Conservation (phyloP, 2,329 filamentous ascomycete species). For the Aspergillus alliaceus region DNA sequence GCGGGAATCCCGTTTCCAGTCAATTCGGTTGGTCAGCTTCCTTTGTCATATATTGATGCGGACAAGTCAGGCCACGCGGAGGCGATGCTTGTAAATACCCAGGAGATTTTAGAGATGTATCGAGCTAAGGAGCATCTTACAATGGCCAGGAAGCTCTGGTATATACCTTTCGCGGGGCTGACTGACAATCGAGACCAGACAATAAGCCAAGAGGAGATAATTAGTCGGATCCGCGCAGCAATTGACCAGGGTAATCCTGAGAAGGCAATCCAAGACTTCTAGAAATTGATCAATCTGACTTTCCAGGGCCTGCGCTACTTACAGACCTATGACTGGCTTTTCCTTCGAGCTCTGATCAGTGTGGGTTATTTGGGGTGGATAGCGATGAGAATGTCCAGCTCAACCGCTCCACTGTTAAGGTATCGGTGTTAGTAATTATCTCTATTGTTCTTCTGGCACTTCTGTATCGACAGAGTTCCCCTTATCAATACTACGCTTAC, state of each 20-base stretch:
- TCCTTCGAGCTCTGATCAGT: slow-evolving; percentile 84
- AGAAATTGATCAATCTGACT: slow-evolving; percentile 75
- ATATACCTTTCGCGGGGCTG: slow-evolving; percentile 66
- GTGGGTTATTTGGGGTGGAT: slow-evolving; percentile 95
- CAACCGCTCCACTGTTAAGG: slow-evolving; percentile 63
- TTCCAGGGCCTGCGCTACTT: slow-evolving; percentile 83
- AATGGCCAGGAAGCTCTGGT: slow-evolving; percentile 71
- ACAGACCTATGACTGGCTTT: slow-evolving; percentile 98
- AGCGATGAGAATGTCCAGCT: slow-evolving; percentile 65
- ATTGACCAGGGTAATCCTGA: too few species aligned
- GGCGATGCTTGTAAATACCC: slow-evolving; percentile 80
- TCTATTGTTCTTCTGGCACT: slow-evolving; percentile 78
- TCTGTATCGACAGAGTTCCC: slow-evolving; percentile 74
- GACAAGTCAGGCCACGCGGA: slow-evolving; percentile 87
- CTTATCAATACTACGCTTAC: slow-evolving; percentile 84
- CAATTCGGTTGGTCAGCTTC: slow-evolving; percentile 93
- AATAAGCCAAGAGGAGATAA: too few species aligned
- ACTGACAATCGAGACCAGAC: too few species aligned
- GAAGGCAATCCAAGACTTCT: too few species aligned
- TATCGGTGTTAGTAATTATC: too few species aligned
- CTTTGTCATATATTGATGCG: slow-evolving; percentile 76
- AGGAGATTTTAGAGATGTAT: slow-evolving; percentile 92
- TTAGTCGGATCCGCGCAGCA: too few species aligned
- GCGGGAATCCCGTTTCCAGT: slow-evolving; percentile 86
- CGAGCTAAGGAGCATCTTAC: slow-evolving; percentile 88